Conservation (phyloP, 176 grass and related monocot species). For the Oryza glumipatula region DNA sequence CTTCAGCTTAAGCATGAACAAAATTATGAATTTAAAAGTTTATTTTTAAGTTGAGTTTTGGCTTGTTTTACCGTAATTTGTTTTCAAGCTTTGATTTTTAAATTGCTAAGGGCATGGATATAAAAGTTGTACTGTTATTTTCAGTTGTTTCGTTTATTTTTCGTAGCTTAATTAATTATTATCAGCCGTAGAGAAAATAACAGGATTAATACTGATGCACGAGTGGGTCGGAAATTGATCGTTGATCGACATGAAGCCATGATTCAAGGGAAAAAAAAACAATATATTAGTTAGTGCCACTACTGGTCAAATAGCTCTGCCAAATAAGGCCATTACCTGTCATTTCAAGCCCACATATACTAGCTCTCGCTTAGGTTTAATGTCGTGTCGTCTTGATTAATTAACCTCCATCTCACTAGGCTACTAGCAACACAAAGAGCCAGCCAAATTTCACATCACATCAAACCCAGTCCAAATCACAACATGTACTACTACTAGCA, state of each 20-base stretch:
- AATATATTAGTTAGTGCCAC: background rate
- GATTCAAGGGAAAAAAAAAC: background rate
- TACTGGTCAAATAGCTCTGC: conserved; percentile 8
- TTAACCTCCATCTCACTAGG: background rate
- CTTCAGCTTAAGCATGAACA: too few relatives aligned
- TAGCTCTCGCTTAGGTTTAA: conserved; percentile 16
- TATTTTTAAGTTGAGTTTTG: too few relatives aligned
- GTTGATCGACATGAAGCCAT: background rate
- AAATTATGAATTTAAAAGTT: too few relatives aligned
- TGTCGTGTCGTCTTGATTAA: conserved; percentile 37
- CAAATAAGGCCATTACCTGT: conserved; percentile 11
- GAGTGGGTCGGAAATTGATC: too few relatives aligned
- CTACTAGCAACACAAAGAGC: background rate
- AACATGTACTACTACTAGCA: background rate
- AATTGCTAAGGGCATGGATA: too few relatives aligned
- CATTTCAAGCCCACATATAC: conserved; percentile 19
- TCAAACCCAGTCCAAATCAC: background rate
- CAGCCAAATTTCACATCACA: conserved; percentile 38
- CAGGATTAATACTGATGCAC: background rate
- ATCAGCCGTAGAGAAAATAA: too few relatives aligned
- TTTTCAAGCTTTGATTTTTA: too few relatives aligned
- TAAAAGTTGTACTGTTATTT: too few relatives aligned
- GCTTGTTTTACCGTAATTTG: too few relatives aligned
- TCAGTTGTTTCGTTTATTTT: too few relatives aligned
- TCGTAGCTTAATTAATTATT: too few relatives aligned